phyloP scores from a whole-genome alignment of 768 basidiomycete species.

The Rossbeevera mucosa region DNA sequence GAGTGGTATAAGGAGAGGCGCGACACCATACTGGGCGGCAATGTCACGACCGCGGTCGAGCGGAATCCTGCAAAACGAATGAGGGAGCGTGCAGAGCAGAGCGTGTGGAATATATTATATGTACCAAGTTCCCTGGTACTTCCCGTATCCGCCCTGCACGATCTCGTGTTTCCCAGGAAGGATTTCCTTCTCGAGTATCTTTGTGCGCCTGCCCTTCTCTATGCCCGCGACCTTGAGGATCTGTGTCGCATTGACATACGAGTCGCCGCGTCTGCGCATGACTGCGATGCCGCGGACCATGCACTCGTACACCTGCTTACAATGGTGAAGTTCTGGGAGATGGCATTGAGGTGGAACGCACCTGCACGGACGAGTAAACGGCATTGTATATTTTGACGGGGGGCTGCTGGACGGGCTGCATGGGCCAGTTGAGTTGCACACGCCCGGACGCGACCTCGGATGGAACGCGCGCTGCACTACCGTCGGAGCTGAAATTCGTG shows the following conservation, averaged over 20 bases:
- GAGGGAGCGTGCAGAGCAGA: slow-evolving; percentile 4
- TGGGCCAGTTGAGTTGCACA: slow-evolving; percentile 17
- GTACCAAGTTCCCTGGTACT: slow-evolving; percentile 99
- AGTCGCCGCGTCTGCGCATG: slow-evolving; percentile 93
- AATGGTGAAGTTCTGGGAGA: background rate
- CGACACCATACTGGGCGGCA: slow-evolving; percentile 87
- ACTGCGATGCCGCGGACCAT: slow-evolving; percentile 98
- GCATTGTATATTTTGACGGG: slow-evolving; percentile 88
- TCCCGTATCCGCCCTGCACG: slow-evolving; percentile 97
- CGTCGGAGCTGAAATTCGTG: slow-evolving; percentile 33
- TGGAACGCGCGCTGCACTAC: slow-evolving; percentile 21
- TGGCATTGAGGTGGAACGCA: slow-evolving; percentile 15
- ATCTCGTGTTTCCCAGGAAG: slow-evolving; percentile 94
- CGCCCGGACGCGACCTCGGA: slow-evolving; percentile 27
- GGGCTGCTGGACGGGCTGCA: slow-evolving; percentile 40
- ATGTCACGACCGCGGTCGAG: slow-evolving; percentile 92
- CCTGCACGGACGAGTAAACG: slow-evolving; percentile 88
- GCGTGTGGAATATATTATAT: slow-evolving; percentile 33
- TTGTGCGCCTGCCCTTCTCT: slow-evolving; percentile 93
- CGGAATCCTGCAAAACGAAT: slow-evolving; percentile 69
- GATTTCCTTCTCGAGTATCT: slow-evolving; percentile 97
- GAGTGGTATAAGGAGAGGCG: slow-evolving; percentile 78
- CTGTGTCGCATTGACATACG: slow-evolving; percentile 97
- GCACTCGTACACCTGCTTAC: slow-evolving; percentile 93
- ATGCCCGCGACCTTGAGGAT: slow-evolving; percentile 98